Percentiles rank a stretch among this genome's conserved stretches.
Conservation (phyloP, 1,284 basidiomycete genomes). For the Cryptococcus amylolentus region DNA sequence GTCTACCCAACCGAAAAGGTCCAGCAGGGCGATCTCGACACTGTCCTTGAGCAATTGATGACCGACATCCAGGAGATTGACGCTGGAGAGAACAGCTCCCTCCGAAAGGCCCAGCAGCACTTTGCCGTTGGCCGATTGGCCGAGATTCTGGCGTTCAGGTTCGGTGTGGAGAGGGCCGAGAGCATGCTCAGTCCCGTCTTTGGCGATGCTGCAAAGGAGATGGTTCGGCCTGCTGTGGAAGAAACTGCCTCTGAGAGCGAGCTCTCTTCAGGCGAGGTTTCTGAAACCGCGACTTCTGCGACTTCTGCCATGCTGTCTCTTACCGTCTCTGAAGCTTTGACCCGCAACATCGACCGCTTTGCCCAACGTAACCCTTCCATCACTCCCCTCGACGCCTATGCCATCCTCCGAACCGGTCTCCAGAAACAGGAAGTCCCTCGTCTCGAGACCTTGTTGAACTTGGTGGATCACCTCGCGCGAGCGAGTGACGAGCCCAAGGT, state of each 20-base stretch:
- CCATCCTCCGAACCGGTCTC: constrained; percentile 20
- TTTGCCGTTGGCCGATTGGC: constrained; percentile 45
- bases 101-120: constrained; percentile 15
- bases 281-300: constrained; percentile 8
- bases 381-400: constrained; percentile 20
- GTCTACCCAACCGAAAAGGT: constrained; percentile 57
- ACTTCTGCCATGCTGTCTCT: not conserved
- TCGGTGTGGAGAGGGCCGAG: constrained; percentile 41
- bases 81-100: not conserved
- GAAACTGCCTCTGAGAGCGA: constrained; percentile 20
- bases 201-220: constrained; percentile 17
- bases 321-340: constrained; percentile 16
- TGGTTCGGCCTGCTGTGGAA: constrained; percentile 12
- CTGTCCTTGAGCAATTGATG: constrained; percentile 56
- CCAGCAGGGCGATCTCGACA: constrained; percentile 24
- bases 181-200: constrained; percentile 20
- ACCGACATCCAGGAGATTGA: constrained; percentile 44
- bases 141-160: constrained; percentile 14
- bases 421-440: constrained; percentile 22
- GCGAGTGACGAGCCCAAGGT: constrained; percentile 61
- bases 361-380: constrained; percentile 14
- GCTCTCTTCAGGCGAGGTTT: constrained; percentile 11
- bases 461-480: constrained; percentile 69
- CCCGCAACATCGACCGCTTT: constrained; percentile 22
- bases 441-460: constrained; percentile 55